Evolutionary conservation across 495 filamentous ascomycete species (phyloP), one percentile per base, ranked within the genome.

Genomic region (Xylaria cubensis): DNA sequence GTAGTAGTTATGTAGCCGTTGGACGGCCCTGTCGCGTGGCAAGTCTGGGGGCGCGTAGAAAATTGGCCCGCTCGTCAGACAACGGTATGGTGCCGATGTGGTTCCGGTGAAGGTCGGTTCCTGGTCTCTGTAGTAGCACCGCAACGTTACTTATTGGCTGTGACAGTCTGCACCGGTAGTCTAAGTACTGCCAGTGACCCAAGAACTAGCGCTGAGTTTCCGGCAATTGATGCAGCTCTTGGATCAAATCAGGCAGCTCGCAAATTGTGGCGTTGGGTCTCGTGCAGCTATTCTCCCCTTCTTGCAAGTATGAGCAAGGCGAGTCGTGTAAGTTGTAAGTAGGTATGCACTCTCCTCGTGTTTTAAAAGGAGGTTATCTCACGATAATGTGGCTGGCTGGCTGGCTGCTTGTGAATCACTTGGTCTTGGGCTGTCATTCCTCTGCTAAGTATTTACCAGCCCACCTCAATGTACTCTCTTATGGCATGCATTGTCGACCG

Each of bases 101-200:
- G 71, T 71, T 24, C 32, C 42, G 48, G n/a, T 34, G 56, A 34
- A 34, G 46, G 44, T 36, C 8, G 10, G 13, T 53, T 53, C 46
- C 62, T 56, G 42, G 61, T 55, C 32, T 15, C 48, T 69, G 71
- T 55, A 73, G 64, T 73, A 73, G 56, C 58, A 73, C 71, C 64
- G 71, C 71, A 73, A 73, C 71, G 71, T 73, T 73, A 73, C 71
- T 56, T 69, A 68, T 42, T 63, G 39, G 51, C 34, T 41, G 26
- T 46, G 32, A 29, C 26, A 32, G 15, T 36, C 21, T 55, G 55
- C 55, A 59, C 55, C 55, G 6, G 32, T 61, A 19, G 17, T 4
- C 1, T 46, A 17, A 46, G 42, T 46, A 46, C 59, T 39, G 39
- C 61, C 15, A 64, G 61, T 12, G 15, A 44, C 61, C 36, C 1